phyloP scores from a whole-genome alignment of 176 grass and related monocot species.

The Echinochloa phyllopogon region DNA sequence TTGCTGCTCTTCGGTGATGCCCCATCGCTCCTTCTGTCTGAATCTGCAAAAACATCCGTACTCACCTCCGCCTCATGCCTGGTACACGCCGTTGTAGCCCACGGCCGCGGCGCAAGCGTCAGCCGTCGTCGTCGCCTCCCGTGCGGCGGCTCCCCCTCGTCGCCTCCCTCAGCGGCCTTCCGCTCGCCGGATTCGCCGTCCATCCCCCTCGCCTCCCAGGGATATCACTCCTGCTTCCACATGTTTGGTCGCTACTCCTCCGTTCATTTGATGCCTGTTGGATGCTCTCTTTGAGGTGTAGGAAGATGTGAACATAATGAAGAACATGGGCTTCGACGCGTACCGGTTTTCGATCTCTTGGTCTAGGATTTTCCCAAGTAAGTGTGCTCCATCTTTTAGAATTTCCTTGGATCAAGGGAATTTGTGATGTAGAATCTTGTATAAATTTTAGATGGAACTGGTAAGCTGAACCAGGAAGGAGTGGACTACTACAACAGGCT shows the following conservation, averaged over 20 bases:
- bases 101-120: too few relatives aligned
- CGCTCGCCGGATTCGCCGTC: background rate
- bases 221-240: too few relatives aligned
- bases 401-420: background rate
- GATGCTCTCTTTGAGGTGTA: constrained; percentile 13
- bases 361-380: constrained; percentile 86
- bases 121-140: too few relatives aligned
- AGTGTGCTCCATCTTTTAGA: background rate
- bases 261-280: background rate
- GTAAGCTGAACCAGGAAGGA: constrained; percentile 76
- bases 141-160: too few relatives aligned
- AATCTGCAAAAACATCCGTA: too few relatives aligned
- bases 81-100: too few relatives aligned
- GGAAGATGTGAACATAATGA: constrained; percentile 90
- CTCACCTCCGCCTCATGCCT: too few relatives aligned
- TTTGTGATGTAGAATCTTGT: constrained; percentile 32
- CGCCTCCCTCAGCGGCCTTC: too few relatives aligned
- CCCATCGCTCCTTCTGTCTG: too few relatives aligned
- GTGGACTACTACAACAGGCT: constrained; percentile 91
- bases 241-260: too few relatives aligned
- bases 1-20: too few relatives aligned
- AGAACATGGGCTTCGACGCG: constrained; percentile 73
- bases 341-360: constrained; percentile 83
- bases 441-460: constrained; percentile 63
- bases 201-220: too few relatives aligned